Conservation (phyloP, 2,329 filamentous ascomycete species). For the Trichoderma hamatum region DNA sequence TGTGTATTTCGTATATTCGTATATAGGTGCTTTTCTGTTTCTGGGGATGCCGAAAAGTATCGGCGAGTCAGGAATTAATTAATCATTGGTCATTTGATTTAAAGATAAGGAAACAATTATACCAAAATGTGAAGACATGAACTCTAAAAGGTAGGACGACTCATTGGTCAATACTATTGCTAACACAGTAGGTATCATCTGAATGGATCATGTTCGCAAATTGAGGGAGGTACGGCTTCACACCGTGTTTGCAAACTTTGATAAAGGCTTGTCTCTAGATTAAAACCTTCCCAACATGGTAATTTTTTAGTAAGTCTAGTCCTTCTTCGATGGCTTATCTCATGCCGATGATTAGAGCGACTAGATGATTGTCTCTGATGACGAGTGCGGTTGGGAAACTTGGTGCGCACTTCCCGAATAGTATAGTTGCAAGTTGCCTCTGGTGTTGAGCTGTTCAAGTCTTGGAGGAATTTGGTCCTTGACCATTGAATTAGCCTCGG, state of each 20-base stretch:
- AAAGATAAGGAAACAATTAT: background rate
- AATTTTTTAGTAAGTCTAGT: no score
- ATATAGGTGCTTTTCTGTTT: background rate
- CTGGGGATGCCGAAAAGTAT: background rate
- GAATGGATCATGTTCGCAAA: background rate
- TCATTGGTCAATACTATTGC: background rate
- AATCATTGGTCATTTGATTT: background rate
- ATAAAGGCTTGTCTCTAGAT: background rate
- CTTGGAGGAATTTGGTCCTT: no score
- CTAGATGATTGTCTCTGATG: background rate
- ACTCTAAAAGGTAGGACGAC: background rate
- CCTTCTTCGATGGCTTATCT: background rate
- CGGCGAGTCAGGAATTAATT: background rate
- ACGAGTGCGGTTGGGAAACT: no score
- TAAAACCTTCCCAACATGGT: no score
- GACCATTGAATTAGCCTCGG: no score
- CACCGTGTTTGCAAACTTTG: background rate
- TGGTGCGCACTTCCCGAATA: no score
- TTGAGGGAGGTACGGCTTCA: background rate
- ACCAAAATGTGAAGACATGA: background rate
- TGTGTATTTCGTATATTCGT: background rate
- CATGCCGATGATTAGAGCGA: background rate
- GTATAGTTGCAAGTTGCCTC: no score
- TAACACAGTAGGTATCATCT: background rate
- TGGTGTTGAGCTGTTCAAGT: no score